These are phyloP conservation scores for Nakaseomyces delphensis DNA, from an alignment of 1,139 yeast species.

Conservation along the genomic window DNA sequence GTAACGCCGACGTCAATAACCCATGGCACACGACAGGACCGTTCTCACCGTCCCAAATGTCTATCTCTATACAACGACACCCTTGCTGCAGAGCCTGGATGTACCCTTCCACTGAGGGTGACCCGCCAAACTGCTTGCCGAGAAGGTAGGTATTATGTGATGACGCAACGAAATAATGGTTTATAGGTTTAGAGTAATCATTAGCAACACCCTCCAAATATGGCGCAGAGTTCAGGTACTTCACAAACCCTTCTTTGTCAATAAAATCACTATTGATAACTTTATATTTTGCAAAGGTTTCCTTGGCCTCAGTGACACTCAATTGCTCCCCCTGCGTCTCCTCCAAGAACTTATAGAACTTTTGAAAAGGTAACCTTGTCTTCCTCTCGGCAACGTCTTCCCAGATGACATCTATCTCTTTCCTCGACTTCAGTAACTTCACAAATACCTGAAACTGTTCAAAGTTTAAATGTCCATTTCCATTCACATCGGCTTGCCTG, in stretches of 20 bases:
- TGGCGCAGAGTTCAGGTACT: conserved; percentile 9
- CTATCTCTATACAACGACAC: conserved; percentile 87
- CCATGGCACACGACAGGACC: conserved; percentile 93
- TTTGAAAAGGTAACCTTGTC: conserved; percentile 29
- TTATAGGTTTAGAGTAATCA: conserved; percentile 62
- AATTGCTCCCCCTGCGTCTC: conserved; percentile 44
- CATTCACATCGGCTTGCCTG: conserved; percentile 40
- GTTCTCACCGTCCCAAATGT: conserved; percentile 81
- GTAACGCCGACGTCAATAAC: conserved; percentile 66
- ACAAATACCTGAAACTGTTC: conserved; percentile 69
- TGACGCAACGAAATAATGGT: conserved; percentile 80
- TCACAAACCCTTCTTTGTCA: conserved; percentile 4
- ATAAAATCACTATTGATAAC: conserved; percentile 11
- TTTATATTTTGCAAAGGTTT: conserved; percentile 42
- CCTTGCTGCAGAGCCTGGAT: conserved; percentile 85
- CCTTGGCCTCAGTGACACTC: conserved; percentile 29
- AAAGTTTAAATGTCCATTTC: conserved; percentile 47
- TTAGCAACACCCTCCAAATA: conserved; percentile 15
- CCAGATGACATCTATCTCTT: conserved; percentile 42
- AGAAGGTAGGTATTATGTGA: conserved; percentile 89
- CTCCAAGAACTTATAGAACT: conserved; percentile 41
- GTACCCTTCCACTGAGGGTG: conserved; percentile 83
- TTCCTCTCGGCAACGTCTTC: conserved; percentile 14
- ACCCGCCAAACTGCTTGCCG: conserved; percentile 90
- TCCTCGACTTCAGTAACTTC: conserved; percentile 41